A percentile compares a stretch with the other conserved stretches of the same genome.
phyloP scores from a whole-genome alignment of 352 stramenopile genomes.

The Globisporangium lucens region DNA sequence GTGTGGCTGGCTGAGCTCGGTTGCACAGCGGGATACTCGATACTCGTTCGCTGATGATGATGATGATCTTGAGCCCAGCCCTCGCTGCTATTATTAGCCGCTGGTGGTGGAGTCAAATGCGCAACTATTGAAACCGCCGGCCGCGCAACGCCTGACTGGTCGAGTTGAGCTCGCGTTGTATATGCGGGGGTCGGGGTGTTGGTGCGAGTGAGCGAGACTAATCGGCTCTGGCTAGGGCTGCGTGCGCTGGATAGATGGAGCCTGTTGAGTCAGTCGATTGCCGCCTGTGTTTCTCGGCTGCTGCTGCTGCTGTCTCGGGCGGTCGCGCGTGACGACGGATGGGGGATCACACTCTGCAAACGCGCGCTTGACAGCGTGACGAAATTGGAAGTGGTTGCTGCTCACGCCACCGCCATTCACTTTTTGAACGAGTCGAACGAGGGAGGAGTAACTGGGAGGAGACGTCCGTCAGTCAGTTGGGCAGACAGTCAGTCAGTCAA shows the following conservation, averaged over 20 bases:
- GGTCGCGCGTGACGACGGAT: background rate
- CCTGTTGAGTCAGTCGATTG: background rate
- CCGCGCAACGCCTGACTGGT: background rate
- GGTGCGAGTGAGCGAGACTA: background rate
- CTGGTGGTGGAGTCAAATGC: background rate
- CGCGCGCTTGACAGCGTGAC: background rate
- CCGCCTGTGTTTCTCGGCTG: too few species aligned
- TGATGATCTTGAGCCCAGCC: background rate
- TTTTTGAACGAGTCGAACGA: background rate
- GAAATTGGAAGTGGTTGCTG: background rate
- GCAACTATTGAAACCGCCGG: background rate
- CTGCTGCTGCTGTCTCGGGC: background rate
- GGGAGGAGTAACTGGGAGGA: background rate
- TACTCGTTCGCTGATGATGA: background rate
- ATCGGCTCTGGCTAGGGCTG: background rate
- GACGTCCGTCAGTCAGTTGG: too few species aligned
- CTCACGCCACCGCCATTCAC: background rate
- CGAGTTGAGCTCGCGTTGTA: background rate
- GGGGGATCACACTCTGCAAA: background rate
- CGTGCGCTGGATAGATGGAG: background rate
- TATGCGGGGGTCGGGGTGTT: background rate
- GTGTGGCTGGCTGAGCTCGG: background rate
- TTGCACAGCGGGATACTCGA: too few species aligned
- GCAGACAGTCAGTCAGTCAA: background rate
- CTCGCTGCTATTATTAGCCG: too few species aligned